A percentile compares a stretch with the other conserved stretches of the same genome.
phyloP scores from a whole-genome alignment of 192 early-diverging fungal genomes.

The Geosiphon pyriformis region DNA sequence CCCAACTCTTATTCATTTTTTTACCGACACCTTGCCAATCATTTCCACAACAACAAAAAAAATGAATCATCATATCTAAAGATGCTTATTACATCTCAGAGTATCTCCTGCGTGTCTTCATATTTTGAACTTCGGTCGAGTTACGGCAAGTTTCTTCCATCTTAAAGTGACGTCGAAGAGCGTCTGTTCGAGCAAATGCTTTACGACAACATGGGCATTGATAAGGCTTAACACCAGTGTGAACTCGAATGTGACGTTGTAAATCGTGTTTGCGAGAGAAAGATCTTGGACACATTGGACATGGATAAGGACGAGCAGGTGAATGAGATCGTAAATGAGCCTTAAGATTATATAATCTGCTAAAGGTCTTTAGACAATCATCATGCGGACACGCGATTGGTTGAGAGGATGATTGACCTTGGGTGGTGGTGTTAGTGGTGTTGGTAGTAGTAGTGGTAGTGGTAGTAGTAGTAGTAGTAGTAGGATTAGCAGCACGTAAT shows the following conservation, averaged over 20 bases:
- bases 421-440: not conserved
- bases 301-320: constrained; percentile 52
- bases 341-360: constrained; percentile 59
- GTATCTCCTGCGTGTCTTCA: constrained; percentile 24
- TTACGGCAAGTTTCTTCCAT: constrained; percentile 48
- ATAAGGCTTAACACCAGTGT: constrained; percentile 65
- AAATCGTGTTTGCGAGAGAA: constrained; percentile 80
- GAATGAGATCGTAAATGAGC: constrained; percentile 59
- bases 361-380: constrained; percentile 60
- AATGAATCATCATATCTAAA: not conserved
- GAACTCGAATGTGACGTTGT: constrained; percentile 61
- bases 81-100: constrained; percentile 1
- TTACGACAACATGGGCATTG: constrained; percentile 59
- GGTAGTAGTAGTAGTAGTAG: not conserved
- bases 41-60: not conserved
- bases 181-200: constrained; percentile 74
- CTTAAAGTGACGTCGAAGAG: constrained; percentile 61
- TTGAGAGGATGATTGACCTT: constrained; percentile 13
- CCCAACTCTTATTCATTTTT: too few species aligned
- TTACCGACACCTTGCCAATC: too few species aligned
- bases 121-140: constrained; percentile 22
- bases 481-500: not conserved
- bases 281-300: constrained; percentile 53
- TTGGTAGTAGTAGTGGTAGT: not conserved
- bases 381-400: constrained; percentile 46